phyloP scores from a whole-genome alignment of 345 rosid species.

The Cardiospermum halicacabum region DNA sequence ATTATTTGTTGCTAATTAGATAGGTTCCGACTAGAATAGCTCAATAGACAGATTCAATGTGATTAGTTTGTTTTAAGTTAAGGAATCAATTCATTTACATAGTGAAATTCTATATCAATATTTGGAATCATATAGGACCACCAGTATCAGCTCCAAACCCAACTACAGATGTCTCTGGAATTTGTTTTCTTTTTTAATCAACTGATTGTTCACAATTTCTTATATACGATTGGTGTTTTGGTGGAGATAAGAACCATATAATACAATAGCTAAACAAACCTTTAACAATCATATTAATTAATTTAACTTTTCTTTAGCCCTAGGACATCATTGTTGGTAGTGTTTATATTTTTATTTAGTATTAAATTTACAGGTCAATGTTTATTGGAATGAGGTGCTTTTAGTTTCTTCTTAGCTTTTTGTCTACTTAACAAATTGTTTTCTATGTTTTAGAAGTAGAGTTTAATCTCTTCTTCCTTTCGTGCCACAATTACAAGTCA shows the following conservation, averaged over 20 bases:
- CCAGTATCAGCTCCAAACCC: background rate
- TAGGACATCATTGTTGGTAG: conserved; percentile 4
- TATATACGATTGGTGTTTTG: background rate
- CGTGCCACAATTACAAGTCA: too few species aligned
- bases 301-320: background rate
- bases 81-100: background rate
- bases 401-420: background rate
- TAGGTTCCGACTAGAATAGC: conserved; percentile 11
- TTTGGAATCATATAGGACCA: background rate
- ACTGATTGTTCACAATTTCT: background rate
- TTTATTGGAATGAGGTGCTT: background rate
- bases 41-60: background rate
- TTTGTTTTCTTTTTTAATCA: background rate
- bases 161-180: background rate
- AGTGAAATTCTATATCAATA: background rate
- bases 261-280: background rate
- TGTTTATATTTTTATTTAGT: background rate
- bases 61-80: background rate
- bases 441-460: background rate
- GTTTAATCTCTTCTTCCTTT: background rate
- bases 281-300: background rate
- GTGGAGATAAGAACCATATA: background rate
- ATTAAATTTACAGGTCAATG: background rate
- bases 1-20: background rate
- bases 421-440: too few species aligned